Evolutionary conservation across 345 rosid species (phyloP).

Genomic region (Arabidopsis suecica): DNA sequence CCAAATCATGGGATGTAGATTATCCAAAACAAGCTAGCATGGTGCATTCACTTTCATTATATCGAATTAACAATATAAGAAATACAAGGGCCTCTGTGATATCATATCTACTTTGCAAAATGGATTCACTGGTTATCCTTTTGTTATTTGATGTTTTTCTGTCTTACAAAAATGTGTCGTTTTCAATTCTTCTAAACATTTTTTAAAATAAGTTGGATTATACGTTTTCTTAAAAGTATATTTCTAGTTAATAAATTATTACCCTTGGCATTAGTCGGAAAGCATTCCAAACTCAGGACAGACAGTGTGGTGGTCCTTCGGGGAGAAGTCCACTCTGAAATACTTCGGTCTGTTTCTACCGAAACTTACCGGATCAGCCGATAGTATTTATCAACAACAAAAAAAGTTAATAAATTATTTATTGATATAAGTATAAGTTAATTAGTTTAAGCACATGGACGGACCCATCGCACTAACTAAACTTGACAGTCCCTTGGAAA

Average conservation of each 20-base stretch:
- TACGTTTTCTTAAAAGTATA: background rate
- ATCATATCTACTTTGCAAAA: background rate
- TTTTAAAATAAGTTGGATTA: background rate
- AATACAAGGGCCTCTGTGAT: background rate
- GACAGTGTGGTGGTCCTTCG: too few species aligned
- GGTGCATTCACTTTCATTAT: too few species aligned
- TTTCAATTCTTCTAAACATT: background rate
- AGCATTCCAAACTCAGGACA: too few species aligned
- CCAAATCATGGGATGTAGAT: too few species aligned
- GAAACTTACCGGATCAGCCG: too few species aligned
- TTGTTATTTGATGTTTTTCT: slow-evolving; percentile 1
- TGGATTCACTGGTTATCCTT: background rate
- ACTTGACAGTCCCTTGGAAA: slow-evolving; percentile 12
- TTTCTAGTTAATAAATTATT: background rate
- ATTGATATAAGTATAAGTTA: background rate
- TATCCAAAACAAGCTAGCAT: too few species aligned
- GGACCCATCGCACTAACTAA: background rate
- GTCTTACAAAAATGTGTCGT: background rate
- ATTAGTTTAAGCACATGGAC: slow-evolving; percentile 2
- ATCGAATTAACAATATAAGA: too few species aligned
- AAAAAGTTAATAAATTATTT: too few species aligned
- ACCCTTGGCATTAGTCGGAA: too few species aligned
- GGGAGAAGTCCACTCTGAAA: too few species aligned
- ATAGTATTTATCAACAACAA: too few species aligned
- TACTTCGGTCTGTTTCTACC: too few species aligned